Evolutionary conservation across 2,329 filamentous ascomycete genomes (phyloP).

Genomic region (Remersonia thermophila): DNA sequence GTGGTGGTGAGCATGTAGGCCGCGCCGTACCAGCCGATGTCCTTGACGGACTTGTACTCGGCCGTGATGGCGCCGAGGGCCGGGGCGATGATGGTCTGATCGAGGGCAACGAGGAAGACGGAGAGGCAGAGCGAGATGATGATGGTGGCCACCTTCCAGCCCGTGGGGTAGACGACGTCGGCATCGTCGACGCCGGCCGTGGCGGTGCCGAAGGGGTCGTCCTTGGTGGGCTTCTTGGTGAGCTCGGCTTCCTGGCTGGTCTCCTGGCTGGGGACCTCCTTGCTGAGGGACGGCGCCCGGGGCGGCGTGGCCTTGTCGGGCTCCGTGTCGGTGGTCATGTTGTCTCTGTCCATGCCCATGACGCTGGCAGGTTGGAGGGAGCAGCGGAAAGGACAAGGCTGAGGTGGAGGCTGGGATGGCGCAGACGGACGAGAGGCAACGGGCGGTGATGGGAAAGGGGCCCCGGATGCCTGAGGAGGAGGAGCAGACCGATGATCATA

Average conservation of each 20-base stretch:
- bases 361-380: not conserved
- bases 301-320: conserved; percentile 5
- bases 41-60: conserved; percentile 31
- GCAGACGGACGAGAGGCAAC: too few species aligned
- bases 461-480: too few species aligned
- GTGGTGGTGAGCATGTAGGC: conserved; percentile 37
- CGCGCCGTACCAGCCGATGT: conserved; percentile 42
- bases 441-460: too few species aligned
- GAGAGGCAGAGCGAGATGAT: conserved; percentile 32
- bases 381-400: not conserved
- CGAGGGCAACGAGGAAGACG: conserved; percentile 38
- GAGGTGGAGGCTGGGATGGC: not conserved
- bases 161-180: conserved; percentile 26
- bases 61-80: conserved; percentile 39
- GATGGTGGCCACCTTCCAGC: conserved; percentile 29
- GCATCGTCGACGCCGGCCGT: conserved; percentile 7
- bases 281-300: not conserved
- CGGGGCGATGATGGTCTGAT: conserved; percentile 41
- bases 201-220: conserved; percentile 3
- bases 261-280: not conserved
- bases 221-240: not conserved
- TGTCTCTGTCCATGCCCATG: conserved; percentile 8
- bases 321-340: conserved; percentile 12
- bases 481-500: too few species aligned
- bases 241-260: not conserved